Evolutionary conservation across 2,329 filamentous ascomycete species (phyloP).

Genomic region (Cladosporium sp.): DNA sequence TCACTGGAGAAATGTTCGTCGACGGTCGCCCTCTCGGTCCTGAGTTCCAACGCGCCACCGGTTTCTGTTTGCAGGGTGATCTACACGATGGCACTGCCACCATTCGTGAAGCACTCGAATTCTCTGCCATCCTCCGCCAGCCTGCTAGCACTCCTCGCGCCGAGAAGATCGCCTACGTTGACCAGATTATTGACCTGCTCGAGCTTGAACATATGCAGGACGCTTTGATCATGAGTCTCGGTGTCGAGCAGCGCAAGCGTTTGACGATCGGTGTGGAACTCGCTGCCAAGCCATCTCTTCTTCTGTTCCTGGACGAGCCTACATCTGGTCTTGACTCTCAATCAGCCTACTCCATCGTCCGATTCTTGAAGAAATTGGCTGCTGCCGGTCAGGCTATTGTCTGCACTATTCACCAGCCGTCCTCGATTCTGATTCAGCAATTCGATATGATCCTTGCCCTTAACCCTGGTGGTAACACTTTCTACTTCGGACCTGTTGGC

Average conservation of each 20-base stretch:
- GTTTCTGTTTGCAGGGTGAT: conserved; percentile 70
- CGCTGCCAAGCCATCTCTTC: conserved; percentile 62
- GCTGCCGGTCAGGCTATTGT: conserved; percentile 66
- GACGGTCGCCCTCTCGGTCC: conserved; percentile 59
- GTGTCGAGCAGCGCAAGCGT: conserved; percentile 67
- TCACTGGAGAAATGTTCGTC: conserved; percentile 67
- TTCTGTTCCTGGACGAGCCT: conserved; percentile 70
- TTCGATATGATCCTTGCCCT: conserved; percentile 71
- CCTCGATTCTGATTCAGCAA: conserved; percentile 63
- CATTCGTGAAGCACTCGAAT: conserved; percentile 64
- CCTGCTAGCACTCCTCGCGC: conserved; percentile 49
- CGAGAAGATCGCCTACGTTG: conserved; percentile 64
- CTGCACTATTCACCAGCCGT: conserved; percentile 71
- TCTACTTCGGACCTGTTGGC: conserved; percentile 70
- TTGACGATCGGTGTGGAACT: conserved; percentile 71
- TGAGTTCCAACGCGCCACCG: conserved; percentile 65
- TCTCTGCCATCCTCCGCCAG: conserved; percentile 63
- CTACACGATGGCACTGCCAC: conserved; percentile 65
- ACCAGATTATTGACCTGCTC: conserved; percentile 62
- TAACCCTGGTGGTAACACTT: conserved; percentile 64
- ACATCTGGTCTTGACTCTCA: conserved; percentile 68
- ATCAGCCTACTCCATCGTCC: conserved; percentile 63
- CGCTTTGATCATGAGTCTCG: conserved; percentile 60
- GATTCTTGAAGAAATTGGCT: conserved; percentile 65
- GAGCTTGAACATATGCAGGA: conserved; percentile 64